Conservation (phyloP, 1,139 yeast genomes). For the Saccharomyces hybrid region DNA sequence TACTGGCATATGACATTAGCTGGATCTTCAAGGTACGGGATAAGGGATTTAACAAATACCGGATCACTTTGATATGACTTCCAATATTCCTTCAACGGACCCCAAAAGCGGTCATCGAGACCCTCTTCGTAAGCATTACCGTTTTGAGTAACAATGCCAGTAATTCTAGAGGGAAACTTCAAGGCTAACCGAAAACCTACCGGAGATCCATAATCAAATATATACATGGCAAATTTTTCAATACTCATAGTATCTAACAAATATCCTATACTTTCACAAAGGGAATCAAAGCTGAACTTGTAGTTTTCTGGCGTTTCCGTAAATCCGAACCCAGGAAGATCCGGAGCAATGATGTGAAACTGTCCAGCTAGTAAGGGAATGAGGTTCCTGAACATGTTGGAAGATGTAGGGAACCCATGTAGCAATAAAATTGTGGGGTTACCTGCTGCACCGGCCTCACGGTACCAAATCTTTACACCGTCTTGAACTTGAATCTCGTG, state of each 20-base stretch:
- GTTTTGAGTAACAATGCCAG: conserved; percentile 36
- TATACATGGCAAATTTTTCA: neutral
- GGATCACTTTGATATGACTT: conserved; percentile 15
- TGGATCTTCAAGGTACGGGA: neutral
- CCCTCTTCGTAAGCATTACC: conserved; percentile 42
- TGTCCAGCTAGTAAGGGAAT: conserved; percentile 34
- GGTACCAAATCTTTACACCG: conserved; percentile 33
- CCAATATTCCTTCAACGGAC: conserved; percentile 34
- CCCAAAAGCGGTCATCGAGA: conserved; percentile 35
- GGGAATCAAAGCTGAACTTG: neutral
- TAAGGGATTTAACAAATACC: conserved; percentile 1
- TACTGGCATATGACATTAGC: neutral
- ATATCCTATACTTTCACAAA: neutral
- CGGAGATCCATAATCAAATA: neutral
- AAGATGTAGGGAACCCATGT: conserved; percentile 42
- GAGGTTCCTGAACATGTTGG: conserved; percentile 35
- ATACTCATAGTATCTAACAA: neutral
- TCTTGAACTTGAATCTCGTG: conserved; percentile 6
- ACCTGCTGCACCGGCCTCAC: conserved; percentile 34
- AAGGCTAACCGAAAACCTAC: neutral
- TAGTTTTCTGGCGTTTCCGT: neutral
- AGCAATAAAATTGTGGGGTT: conserved; percentile 35
- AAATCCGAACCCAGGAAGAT: neutral
- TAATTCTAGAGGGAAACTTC: conserved; percentile 24
- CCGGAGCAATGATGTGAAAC: conserved; percentile 39